A percentile compares a stretch with the other conserved stretches of the same genome.
Evolutionary conservation across 331 rosid species (phyloP).

Genomic region (Saraca asoca): DNA sequence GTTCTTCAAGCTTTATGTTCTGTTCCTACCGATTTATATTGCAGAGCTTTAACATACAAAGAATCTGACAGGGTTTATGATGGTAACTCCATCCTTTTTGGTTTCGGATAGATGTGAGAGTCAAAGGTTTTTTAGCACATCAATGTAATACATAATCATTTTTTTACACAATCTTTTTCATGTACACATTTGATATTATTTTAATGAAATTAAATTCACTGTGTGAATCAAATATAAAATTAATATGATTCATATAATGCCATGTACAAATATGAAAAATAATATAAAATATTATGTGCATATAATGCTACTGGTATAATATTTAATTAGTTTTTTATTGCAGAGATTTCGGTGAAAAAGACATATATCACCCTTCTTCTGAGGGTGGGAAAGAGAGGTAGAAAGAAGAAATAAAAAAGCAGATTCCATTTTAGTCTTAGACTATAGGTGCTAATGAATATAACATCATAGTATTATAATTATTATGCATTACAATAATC

Average conservation of each 20-base stretch:
- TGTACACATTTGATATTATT: too few relatives aligned
- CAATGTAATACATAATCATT: conserved; percentile 28
- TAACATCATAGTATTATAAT: conserved; percentile 30
- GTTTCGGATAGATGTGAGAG: conserved; percentile 55
- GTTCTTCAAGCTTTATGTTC: conserved; percentile 2
- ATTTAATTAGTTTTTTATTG: conserved; percentile 46
- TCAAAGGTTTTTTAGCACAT: conserved; percentile 49
- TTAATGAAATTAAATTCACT: too few relatives aligned
- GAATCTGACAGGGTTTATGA: conserved; percentile 69
- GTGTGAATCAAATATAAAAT: too few relatives aligned
- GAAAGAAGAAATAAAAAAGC: conserved; percentile 33
- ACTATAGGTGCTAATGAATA: conserved; percentile 30
- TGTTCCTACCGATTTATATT: conserved; percentile 31
- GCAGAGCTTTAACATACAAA: conserved; percentile 49
- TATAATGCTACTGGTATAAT: not conserved
- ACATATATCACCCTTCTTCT: conserved; percentile 38
- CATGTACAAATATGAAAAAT: too few relatives aligned
- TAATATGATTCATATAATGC: too few relatives aligned
- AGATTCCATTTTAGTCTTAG: conserved; percentile 61
- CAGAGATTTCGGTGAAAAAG: conserved; percentile 80
- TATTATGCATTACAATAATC: conserved; percentile 32
- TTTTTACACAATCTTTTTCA: too few relatives aligned
- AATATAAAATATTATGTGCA: too few relatives aligned
- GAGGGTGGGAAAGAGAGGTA: not conserved
- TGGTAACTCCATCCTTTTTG: conserved; percentile 56